Percentiles rank a stretch among this genome's conserved stretches.
phyloP scores from a whole-genome alignment of 441 rosid genomes.

The Gossypium davidsonii region DNA sequence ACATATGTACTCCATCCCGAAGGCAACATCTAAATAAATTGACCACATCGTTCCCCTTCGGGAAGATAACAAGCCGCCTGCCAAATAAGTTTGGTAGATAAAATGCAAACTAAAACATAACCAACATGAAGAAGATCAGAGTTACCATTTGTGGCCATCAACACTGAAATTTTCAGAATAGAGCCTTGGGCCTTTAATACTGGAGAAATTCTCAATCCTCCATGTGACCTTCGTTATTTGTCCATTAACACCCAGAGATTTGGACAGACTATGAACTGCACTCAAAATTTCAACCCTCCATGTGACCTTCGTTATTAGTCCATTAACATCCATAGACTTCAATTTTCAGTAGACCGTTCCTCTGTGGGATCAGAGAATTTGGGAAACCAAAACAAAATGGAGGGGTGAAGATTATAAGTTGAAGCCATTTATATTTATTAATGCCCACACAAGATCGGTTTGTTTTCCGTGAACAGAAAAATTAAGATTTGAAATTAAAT shows the following conservation, averaged over 20 bases:
- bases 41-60: neutral
- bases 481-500: no score
- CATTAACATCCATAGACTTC: neutral
- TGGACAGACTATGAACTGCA: neutral
- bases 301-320: neutral
- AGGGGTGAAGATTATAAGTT: neutral
- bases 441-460: neutral
- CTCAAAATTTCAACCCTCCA: neutral
- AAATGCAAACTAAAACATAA: neutral
- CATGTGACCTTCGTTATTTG: conserved; percentile 12
- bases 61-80: neutral
- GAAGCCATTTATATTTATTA: neutral
- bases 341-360: neutral
- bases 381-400: no score
- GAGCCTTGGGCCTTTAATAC: neutral
- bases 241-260: neutral
- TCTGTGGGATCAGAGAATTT: no score
- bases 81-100: neutral
- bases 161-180: neutral
- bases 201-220: conserved; percentile 15
- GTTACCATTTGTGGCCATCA: neutral
- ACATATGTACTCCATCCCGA: neutral
- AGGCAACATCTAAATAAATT: neutral
- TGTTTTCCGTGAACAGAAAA: no score
- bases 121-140: neutral